Conservation (phyloP, 805 yeast species). For the Huiozyma naganishii region DNA sequence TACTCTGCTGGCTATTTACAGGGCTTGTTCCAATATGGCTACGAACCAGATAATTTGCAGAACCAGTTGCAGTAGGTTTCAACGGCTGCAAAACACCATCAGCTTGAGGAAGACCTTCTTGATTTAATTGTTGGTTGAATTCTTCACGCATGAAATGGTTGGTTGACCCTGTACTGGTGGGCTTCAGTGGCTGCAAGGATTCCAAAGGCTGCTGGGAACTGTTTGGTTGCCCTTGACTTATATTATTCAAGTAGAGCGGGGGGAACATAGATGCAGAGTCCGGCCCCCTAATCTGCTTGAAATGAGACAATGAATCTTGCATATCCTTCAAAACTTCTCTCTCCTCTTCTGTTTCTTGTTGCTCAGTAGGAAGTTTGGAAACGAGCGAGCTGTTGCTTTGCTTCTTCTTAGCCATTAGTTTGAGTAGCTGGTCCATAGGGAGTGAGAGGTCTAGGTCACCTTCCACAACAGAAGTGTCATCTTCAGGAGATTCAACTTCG, state of each 20-base stretch:
- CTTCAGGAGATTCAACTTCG: slow-evolving; percentile 3
- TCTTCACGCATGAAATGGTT: slow-evolving; percentile 22
- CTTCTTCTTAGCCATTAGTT: slow-evolving; percentile 30
- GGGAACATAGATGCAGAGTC: slow-evolving; percentile 37
- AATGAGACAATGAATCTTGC: slow-evolving; percentile 64
- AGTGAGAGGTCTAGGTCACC: slow-evolving; percentile 45
- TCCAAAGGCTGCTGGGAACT: slow-evolving; percentile 8
- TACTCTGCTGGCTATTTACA: background rate
- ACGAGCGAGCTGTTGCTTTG: slow-evolving; percentile 17
- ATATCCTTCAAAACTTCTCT: slow-evolving; percentile 62
- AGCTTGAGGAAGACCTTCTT: background rate
- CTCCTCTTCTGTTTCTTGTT: slow-evolving; percentile 46
- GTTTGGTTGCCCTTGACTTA: background rate
- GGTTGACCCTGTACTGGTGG: slow-evolving; percentile 29
- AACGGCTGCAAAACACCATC: slow-evolving; percentile 13
- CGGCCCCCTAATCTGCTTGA: slow-evolving; percentile 60
- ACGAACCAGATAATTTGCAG: slow-evolving; percentile 29
- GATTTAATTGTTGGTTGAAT: slow-evolving; percentile 3
- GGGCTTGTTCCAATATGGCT: slow-evolving; percentile 9
- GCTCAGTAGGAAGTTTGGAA: slow-evolving; percentile 24
- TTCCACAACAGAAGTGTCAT: slow-evolving; percentile 7
- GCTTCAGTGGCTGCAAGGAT: slow-evolving; percentile 23
- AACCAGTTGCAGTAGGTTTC: slow-evolving; percentile 33
- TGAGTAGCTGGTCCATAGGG: slow-evolving; percentile 68
- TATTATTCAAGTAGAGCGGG: background rate